Evolutionary conservation across 345 rosid species (phyloP).

Genomic region (thale cress (Arabidopsis thaliana)): DNA sequence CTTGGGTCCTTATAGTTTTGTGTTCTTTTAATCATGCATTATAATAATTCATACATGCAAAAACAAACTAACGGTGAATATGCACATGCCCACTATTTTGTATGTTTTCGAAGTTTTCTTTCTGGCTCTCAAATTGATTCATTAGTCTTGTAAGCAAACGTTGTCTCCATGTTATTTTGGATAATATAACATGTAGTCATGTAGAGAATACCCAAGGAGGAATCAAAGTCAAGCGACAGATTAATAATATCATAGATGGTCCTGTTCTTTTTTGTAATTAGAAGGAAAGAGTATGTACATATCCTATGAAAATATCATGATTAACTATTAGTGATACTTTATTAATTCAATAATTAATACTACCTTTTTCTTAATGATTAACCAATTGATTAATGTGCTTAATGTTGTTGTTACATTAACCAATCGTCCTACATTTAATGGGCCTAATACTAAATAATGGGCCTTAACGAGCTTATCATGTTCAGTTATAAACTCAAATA

Average conservation of each 20-base stretch:
- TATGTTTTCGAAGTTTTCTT: not conserved
- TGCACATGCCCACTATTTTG: conserved; percentile 33
- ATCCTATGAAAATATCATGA: too few species aligned
- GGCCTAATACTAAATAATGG: not conserved
- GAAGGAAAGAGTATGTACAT: too few species aligned
- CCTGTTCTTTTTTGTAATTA: too few species aligned
- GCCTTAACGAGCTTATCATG: not conserved
- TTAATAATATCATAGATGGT: too few species aligned
- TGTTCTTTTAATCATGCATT: conserved; percentile 27
- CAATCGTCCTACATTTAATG: not conserved
- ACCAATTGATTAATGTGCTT: too few species aligned
- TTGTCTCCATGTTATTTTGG: too few species aligned
- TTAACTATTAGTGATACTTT: too few species aligned
- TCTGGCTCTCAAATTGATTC: not conserved
- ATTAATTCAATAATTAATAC: too few species aligned
- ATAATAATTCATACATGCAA: conserved; percentile 19
- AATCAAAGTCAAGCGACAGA: not conserved
- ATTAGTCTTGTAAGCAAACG: too few species aligned
- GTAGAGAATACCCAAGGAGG: not conserved
- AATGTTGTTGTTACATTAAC: too few species aligned
- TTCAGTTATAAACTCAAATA: not conserved
- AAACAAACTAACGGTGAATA: conserved; percentile 19
- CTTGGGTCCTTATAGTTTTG: conserved; percentile 8
- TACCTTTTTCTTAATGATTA: too few species aligned
- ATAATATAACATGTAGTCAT: too few species aligned